Evolutionary conservation across 106 monocot species (phyloP), one percentile per base, ranked within the genome.

Genomic region (Platanthera zijinensis): DNA sequence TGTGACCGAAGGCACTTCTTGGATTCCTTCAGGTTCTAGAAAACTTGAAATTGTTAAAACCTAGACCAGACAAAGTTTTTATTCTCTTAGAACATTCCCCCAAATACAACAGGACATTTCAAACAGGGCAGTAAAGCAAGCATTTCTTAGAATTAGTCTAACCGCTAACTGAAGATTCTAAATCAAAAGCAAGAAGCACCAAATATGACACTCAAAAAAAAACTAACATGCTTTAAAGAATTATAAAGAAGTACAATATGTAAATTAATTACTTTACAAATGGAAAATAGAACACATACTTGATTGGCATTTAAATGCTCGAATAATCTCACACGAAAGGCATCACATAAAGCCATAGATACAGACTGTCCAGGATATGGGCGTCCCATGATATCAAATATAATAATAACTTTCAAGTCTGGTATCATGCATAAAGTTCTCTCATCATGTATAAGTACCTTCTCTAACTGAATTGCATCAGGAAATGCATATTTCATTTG

Each of bases 401-500:
- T 14, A 13, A 92, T 54, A 75, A 76, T 81, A 48, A 92, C 74
- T 78, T 86, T 89, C 77, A 92, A 77, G 70, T 92, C 89, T 59
- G 86, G 85, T 78, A 74, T 77, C 83, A 92, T 87, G 76, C 84
- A 86, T 76, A 85, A 80, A 68, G 73, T 92, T 79, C 73, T 76
- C 73, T 82, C 79, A 75, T 92, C 86, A 68, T 89, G 89, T 54
- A 86, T n/a, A 6, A 89, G 84, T 74, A 92, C 78, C 80, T 75
- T 89, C 73, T 92, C 84, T 51, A 87, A 83, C 50, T 81, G 78
- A 71, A 92, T 82, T 48, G 83, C 86, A 77, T 89, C 92, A 50
- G 92, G 85, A 73, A 89, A 83, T 50, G 79, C 67, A 80, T 89
- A 85, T 59, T 85, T 92, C 83, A 92, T 87, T 59, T 92, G 92